Evolutionary conservation across 2,329 filamentous ascomycete species (phyloP).

Genomic region (Alternaria dauci): DNA sequence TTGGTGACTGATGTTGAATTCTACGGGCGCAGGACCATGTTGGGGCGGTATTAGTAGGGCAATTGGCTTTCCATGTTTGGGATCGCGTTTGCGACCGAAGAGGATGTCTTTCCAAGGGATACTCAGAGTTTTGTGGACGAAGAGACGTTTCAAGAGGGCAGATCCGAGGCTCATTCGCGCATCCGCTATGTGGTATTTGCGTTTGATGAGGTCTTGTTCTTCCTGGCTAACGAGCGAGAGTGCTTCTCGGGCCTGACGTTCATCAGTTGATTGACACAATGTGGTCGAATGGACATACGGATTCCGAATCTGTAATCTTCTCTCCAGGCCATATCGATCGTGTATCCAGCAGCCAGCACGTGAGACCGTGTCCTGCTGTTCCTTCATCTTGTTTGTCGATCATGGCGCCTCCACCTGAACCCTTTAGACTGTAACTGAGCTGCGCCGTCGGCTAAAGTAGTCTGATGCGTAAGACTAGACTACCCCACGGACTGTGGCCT

Average conservation of each 20-base stretch:
- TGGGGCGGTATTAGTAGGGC: slow-evolving; percentile 48
- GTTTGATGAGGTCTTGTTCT: slow-evolving; percentile 66
- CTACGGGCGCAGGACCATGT: slow-evolving; percentile 51
- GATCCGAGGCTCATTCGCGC: slow-evolving; percentile 78
- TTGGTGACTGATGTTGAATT: slow-evolving; percentile 84
- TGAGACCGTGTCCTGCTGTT: slow-evolving; percentile 37
- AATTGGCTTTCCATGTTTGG: slow-evolving; percentile 61
- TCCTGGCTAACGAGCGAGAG: slow-evolving; percentile 55
- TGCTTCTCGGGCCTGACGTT: slow-evolving; percentile 52
- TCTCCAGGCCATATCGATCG: slow-evolving; percentile 57
- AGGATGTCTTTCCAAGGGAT: slow-evolving; percentile 68
- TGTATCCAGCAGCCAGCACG: slow-evolving; percentile 61
- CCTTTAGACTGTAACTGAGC: neutral
- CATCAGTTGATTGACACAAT: neutral
- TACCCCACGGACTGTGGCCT: slow-evolving; percentile 2
- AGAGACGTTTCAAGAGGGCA: slow-evolving; percentile 75
- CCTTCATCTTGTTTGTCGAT: slow-evolving; percentile 24
- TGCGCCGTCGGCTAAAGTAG: slow-evolving; percentile 4
- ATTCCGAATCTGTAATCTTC: slow-evolving; percentile 47
- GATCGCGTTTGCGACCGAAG: slow-evolving; percentile 64
- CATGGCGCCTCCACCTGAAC: slow-evolving; percentile 10
- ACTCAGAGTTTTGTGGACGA: slow-evolving; percentile 66
- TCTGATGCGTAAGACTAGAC: neutral
- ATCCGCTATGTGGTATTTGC: slow-evolving; percentile 73
- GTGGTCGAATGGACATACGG: slow-evolving; percentile 11